Conservation (phyloP, 495 filamentous ascomycete species). For the Articulospora tetracladia region DNA sequence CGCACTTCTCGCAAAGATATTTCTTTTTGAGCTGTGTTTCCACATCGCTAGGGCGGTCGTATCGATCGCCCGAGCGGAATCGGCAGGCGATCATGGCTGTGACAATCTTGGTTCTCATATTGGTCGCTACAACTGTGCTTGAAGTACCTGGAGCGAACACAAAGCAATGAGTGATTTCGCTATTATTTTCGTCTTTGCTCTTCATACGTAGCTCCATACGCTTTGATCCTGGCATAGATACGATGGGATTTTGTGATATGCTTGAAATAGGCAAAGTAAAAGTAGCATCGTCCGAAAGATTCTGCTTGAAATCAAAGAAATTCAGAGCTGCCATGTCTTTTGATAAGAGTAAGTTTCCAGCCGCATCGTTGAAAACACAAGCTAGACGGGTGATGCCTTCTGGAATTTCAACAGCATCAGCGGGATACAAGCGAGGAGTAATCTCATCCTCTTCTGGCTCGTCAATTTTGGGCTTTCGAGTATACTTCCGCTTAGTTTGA, state of each 20-base stretch:
- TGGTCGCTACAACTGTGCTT: background rate
- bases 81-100: conserved; percentile 5
- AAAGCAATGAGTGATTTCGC: conserved; percentile 12
- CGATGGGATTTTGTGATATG: conserved; percentile 12
- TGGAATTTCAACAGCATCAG: conserved; percentile 3
- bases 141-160: background rate
- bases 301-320: conserved; percentile 6
- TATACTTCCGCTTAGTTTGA: background rate
- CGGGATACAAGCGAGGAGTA: background rate
- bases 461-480: too few species aligned
- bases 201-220: conserved; percentile 23
- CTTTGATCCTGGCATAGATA: conserved; percentile 14
- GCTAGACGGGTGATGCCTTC: conserved; percentile 5
- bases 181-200: background rate
- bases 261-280: conserved; percentile 6
- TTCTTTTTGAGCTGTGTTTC: conserved; percentile 17
- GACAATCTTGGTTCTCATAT: conserved; percentile 20
- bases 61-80: background rate
- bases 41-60: background rate
- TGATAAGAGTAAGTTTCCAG: conserved; percentile 20
- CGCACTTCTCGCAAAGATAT: conserved; percentile 43
- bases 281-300: conserved; percentile 2
- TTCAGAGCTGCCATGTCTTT: conserved; percentile 8
- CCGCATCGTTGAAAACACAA: background rate
- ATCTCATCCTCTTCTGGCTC: background rate